These are phyloP conservation scores for Medicago ruthenica DNA, from an alignment of 306 rosid species.

Conservation along the genomic window DNA sequence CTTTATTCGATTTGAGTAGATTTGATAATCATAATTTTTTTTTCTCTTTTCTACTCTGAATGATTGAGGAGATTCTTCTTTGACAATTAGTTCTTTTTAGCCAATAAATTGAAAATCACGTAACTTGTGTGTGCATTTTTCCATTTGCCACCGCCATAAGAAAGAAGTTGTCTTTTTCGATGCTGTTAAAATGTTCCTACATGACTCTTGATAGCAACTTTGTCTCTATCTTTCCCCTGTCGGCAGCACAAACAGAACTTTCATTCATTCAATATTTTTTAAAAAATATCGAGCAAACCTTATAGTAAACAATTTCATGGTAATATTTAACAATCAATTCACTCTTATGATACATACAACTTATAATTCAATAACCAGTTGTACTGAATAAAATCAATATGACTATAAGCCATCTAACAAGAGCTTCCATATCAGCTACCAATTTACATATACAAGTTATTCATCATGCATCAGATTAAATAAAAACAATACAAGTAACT, in stretches of 20 bases:
- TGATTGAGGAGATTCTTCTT: conserved; percentile 39
- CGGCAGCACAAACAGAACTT: conserved; percentile 42
- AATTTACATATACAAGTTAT: too few species aligned
- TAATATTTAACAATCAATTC: not conserved
- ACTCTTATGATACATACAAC: not conserved
- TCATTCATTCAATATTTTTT: not conserved
- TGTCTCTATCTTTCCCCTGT: conserved; percentile 40
- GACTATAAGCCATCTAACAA: not conserved
- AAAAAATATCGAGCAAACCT: too few species aligned
- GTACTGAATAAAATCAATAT: not conserved
- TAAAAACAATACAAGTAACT: not conserved
- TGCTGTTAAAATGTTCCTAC: conserved; percentile 33
- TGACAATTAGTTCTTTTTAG: conserved; percentile 38
- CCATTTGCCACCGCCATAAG: conserved; percentile 40
- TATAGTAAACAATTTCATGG: too few species aligned
- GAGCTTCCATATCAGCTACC: not conserved
- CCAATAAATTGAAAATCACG: conserved; percentile 42
- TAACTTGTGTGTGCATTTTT: not conserved
- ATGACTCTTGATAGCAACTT: conserved; percentile 44
- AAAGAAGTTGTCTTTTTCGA: conserved; percentile 44
- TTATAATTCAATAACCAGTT: not conserved
- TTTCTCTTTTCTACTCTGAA: not conserved
- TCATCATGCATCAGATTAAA: not conserved
- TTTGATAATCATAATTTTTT: too few species aligned
- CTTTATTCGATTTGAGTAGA: not conserved